phyloP scores from a whole-genome alignment of 495 filamentous ascomycete species.

The Neurospora sp. region DNA sequence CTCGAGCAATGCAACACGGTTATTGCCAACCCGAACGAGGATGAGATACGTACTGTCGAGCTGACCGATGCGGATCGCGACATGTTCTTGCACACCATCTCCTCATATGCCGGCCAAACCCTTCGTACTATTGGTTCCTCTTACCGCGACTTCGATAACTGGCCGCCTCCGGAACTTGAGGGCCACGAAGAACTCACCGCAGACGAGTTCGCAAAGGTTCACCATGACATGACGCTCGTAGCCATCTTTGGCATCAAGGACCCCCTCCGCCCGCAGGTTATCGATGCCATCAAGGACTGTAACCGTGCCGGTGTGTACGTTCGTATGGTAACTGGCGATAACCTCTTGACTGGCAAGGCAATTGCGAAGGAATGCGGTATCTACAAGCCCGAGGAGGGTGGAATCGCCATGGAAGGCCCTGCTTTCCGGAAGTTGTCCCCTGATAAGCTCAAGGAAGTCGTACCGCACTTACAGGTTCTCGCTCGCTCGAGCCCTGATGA shows the following conservation, averaged over 20 bases:
- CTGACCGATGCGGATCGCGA: conserved; percentile 48
- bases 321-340: conserved; percentile 89
- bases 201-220: conserved; percentile 61
- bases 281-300: conserved; percentile 63
- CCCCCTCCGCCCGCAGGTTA: conserved; percentile 72
- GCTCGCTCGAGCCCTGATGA: conserved; percentile 83
- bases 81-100: conserved; percentile 55
- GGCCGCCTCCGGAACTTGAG: conserved; percentile 73
- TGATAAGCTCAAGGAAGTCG: conserved; percentile 54
- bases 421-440: conserved; percentile 68
- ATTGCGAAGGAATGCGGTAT: conserved; percentile 85
- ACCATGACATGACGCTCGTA: conserved; percentile 63
- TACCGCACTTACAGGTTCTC: conserved; percentile 70
- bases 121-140: conserved; percentile 79
- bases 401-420: conserved; percentile 76
- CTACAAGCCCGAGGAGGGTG: conserved; percentile 57
- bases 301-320: conserved; percentile 70
- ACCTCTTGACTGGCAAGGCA: conserved; percentile 67
- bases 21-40: conserved; percentile 51
- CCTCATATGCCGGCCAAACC: conserved; percentile 69
- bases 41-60: conserved; percentile 41
- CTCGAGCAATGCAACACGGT: conserved; percentile 59
- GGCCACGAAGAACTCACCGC: conserved; percentile 56
- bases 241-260: conserved; percentile 85
- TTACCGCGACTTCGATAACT: conserved; percentile 82